Evolutionary conservation across 2,329 filamentous ascomycete genomes (phyloP).

Genomic region (Bipolaris bicolor): DNA sequence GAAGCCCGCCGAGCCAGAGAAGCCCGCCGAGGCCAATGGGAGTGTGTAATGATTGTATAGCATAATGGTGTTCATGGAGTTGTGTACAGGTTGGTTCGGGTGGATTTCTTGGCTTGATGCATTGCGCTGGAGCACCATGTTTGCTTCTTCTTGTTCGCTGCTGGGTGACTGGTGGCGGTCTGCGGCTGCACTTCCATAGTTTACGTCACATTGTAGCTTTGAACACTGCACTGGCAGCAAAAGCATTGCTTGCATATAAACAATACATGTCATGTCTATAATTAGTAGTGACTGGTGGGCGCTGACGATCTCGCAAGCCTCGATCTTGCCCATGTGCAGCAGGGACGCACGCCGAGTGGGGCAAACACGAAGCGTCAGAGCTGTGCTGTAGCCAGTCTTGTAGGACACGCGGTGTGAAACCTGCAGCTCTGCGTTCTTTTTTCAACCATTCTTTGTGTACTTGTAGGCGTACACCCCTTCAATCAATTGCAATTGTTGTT

Average conservation of each 20-base stretch:
- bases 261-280: slow-evolving; percentile 25
- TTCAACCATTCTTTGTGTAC: slow-evolving; percentile 1
- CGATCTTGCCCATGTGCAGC: slow-evolving; percentile 25
- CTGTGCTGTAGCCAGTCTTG: slow-evolving; percentile 22
- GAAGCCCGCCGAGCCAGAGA: slow-evolving; percentile 35
- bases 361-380: slow-evolving; percentile 32
- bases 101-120: slow-evolving; percentile 10
- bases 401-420: slow-evolving; percentile 9
- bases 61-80: slow-evolving; percentile 16
- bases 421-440: slow-evolving; percentile 4
- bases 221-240: background rate
- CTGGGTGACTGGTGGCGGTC: background rate
- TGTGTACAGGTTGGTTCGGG: slow-evolving; percentile 8
- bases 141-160: slow-evolving; percentile 5
- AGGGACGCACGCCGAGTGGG: slow-evolving; percentile 38
- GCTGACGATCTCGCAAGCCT: slow-evolving; percentile 26
- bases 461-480: background rate
- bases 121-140: slow-evolving; percentile 9
- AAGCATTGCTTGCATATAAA: slow-evolving; percentile 5
- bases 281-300: slow-evolving; percentile 37
- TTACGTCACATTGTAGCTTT: background rate
- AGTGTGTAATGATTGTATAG: slow-evolving; percentile 18
- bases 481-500: slow-evolving; percentile 6
- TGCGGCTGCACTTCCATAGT: background rate
- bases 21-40: slow-evolving; percentile 29